phyloP scores from a whole-genome alignment of 495 filamentous ascomycete species.

The Podospora tetraspora region DNA sequence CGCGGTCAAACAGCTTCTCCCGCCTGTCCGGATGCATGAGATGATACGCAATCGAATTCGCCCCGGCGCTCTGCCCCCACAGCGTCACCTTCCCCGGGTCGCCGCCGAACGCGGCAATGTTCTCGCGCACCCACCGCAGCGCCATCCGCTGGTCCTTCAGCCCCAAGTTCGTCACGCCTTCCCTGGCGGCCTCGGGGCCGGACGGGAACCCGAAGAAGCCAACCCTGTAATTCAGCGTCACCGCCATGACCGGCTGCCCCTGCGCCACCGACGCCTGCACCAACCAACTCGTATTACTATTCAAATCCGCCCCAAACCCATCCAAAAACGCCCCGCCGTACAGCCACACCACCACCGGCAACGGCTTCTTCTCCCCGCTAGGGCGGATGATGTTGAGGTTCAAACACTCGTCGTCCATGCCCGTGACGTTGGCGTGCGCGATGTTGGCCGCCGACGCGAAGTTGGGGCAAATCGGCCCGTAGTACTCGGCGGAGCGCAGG shows the following conservation, averaged over 20 bases:
- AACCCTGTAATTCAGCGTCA: constrained; percentile 22
- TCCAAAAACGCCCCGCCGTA: constrained; percentile 54
- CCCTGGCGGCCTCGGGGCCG: neutral
- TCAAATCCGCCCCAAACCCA: constrained; percentile 43
- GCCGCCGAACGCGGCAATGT: constrained; percentile 52
- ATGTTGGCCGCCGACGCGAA: constrained; percentile 34
- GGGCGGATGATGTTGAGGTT: constrained; percentile 32
- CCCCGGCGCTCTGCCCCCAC: constrained; percentile 49
- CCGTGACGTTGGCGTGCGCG: constrained; percentile 18
- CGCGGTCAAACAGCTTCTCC: constrained; percentile 3
- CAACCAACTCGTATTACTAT: constrained; percentile 49
- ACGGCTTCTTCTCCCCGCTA: neutral
- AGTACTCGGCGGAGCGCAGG: constrained; percentile 39
- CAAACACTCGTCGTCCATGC: constrained; percentile 43
- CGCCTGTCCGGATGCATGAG: neutral
- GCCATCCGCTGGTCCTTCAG: constrained; percentile 41
- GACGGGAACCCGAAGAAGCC: constrained; percentile 8
- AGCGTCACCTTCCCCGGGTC: constrained; percentile 36
- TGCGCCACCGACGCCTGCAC: constrained; percentile 23
- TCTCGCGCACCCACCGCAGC: constrained; percentile 48
- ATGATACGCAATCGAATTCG: constrained; percentile 46
- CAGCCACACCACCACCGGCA: constrained; percentile 51
- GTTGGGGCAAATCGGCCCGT: constrained; percentile 43
- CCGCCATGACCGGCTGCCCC: constrained; percentile 40
- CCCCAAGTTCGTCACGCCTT: constrained; percentile 35